These are phyloP conservation scores for Schwanniomyces pseudopolymorphus DNA, from an alignment of 805 yeast genomes.

Conservation along the genomic window DNA sequence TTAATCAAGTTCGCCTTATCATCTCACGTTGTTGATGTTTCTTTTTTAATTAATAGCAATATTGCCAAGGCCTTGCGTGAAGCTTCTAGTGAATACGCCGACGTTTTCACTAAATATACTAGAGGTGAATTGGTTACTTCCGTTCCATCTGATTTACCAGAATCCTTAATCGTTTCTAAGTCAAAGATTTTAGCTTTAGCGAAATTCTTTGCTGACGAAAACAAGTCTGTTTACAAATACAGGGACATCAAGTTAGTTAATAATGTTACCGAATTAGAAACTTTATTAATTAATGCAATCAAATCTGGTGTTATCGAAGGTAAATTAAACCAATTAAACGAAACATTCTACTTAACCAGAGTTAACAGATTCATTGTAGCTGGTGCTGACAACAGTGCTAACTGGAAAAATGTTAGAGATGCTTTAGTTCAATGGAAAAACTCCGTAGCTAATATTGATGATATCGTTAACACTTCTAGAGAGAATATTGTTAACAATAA, in stretches of 20 bases:
- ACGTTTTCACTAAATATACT: slow-evolving; percentile 31
- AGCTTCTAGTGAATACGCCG: slow-evolving; percentile 23
- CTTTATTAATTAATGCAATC: slow-evolving; percentile 40
- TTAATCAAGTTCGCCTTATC: slow-evolving; percentile 38
- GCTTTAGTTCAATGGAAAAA: slow-evolving; percentile 39
- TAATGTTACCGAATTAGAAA: slow-evolving; percentile 34
- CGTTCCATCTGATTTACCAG: slow-evolving; percentile 19
- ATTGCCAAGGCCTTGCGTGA: slow-evolving; percentile 33
- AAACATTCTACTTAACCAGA: slow-evolving; percentile 39
- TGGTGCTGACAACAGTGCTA: slow-evolving; percentile 30
- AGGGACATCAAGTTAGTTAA: slow-evolving; percentile 35
- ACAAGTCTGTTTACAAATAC: slow-evolving; percentile 31
- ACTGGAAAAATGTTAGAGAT: slow-evolving; percentile 36
- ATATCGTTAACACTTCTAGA: slow-evolving; percentile 41
- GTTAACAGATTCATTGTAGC: slow-evolving; percentile 42
- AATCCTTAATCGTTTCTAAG: slow-evolving; percentile 27
- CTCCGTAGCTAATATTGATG: slow-evolving; percentile 40
- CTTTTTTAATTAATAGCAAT: slow-evolving; percentile 42
- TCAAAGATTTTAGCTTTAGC: slow-evolving; percentile 42
- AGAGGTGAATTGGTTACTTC: slow-evolving; percentile 32
- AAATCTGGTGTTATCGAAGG: slow-evolving; percentile 47
- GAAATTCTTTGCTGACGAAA: slow-evolving; percentile 31
- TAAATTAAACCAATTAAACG: slow-evolving; percentile 43
- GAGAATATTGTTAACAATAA: slow-evolving; percentile 37
- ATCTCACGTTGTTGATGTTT: slow-evolving; percentile 37